A percentile compares a stretch with the other conserved stretches of the same genome.
Evolutionary conservation across 768 basidiomycete genomes (phyloP).

Genomic region (Podaxis rugospora): DNA sequence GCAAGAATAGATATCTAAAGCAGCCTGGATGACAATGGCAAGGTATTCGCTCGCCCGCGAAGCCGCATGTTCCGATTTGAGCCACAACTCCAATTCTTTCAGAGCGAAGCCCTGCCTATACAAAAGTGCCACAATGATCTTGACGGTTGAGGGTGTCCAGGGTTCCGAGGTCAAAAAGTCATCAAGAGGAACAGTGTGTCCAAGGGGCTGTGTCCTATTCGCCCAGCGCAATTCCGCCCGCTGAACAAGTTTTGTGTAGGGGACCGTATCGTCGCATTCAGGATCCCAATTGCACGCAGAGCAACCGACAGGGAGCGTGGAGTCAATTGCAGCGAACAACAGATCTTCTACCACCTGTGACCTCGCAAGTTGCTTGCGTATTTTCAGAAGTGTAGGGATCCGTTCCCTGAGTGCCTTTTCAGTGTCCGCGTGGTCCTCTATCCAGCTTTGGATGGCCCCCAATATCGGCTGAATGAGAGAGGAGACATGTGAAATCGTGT

Average conservation of each 20-base stretch:
- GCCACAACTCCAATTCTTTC: conserved; percentile 34
- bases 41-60: conserved; percentile 24
- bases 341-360: conserved; percentile 41
- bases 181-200: conserved; percentile 22
- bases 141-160: conserved; percentile 42
- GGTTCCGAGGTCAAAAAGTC: conserved; percentile 34
- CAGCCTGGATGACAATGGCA: conserved; percentile 37
- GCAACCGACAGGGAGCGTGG: conserved; percentile 34
- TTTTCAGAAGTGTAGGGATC: conserved; percentile 32
- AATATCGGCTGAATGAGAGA: conserved; percentile 34
- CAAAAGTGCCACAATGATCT: conserved; percentile 37
- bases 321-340: conserved; percentile 37
- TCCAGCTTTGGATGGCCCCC: conserved; percentile 21
- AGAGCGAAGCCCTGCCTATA: conserved; percentile 31
- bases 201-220: conserved; percentile 16
- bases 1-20: conserved; percentile 33
- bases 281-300: conserved; percentile 5
- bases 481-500: conserved; percentile 6
- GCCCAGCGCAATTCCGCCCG: conserved; percentile 30
- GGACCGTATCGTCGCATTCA: background rate
- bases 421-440: conserved; percentile 16
- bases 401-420: conserved; percentile 25
- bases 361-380: conserved; percentile 30
- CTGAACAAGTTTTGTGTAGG: conserved; percentile 13
- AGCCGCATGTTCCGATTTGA: conserved; percentile 25